phyloP scores from a whole-genome alignment of 257 asterid genomes.

The Sherardia arvensis region DNA sequence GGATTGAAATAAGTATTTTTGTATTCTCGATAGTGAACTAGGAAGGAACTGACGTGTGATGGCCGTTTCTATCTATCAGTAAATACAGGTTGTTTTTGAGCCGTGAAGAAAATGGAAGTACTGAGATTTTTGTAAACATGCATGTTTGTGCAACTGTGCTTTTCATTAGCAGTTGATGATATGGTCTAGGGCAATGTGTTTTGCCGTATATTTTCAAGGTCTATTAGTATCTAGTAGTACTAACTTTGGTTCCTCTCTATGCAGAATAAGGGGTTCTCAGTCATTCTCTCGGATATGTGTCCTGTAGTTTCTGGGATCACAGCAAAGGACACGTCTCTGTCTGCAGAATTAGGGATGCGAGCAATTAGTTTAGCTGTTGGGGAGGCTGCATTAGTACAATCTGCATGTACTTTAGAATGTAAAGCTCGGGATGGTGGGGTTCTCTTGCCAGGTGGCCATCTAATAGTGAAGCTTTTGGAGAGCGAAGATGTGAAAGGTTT shows the following conservation, averaged over 20 bases:
- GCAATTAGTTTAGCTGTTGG: conserved; percentile 77
- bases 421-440: conserved; percentile 24
- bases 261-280: conserved; percentile 77
- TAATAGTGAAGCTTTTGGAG: conserved; percentile 70
- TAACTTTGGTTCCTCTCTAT: conserved; percentile 9
- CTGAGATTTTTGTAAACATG: neutral
- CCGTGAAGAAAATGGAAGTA: neutral
- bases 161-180: neutral
- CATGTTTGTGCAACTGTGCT: neutral
- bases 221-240: neutral
- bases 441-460: conserved; percentile 64
- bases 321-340: conserved; percentile 67
- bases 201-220: neutral
- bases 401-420: conserved; percentile 11
- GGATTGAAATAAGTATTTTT: no score
- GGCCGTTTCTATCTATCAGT: neutral
- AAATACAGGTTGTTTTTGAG: neutral
- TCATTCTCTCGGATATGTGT: conserved; percentile 86
- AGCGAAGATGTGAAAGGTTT: conserved; percentile 83
- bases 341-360: conserved; percentile 71
- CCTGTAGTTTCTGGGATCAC: conserved; percentile 84
- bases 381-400: conserved; percentile 18
- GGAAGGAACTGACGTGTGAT: neutral
- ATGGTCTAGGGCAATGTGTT: neutral
- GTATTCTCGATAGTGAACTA: neutral